Evolutionary conservation across 139 green algal species (phyloP).

Genomic region (Gonium pectorale): DNA sequence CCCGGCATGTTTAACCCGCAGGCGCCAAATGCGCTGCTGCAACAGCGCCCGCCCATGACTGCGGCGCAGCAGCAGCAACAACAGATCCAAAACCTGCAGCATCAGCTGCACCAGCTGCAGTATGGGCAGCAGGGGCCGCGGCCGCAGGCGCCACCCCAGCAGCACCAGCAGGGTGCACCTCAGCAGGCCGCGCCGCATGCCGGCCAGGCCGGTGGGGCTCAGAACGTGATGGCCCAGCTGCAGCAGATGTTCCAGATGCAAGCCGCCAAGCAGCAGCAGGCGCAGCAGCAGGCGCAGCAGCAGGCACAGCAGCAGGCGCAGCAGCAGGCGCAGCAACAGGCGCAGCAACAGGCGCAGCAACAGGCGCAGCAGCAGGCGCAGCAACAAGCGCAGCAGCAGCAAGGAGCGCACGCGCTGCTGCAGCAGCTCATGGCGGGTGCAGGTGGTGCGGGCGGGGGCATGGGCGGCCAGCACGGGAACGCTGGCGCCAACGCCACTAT

Average conservation of each 20-base stretch:
- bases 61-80: neutral
- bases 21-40: no score
- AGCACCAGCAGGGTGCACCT: neutral
- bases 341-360: neutral
- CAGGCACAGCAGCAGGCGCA: neutral
- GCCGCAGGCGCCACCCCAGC: neutral
- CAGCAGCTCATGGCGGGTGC: constrained; percentile 30
- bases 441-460: neutral
- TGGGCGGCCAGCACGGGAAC: neutral
- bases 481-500: no score
- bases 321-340: neutral
- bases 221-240: no score
- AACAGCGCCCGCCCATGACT: neutral
- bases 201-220: no score
- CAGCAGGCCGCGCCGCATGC: no score
- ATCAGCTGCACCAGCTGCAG: constrained; percentile 8
- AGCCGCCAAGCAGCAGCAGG: neutral
- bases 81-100: neutral
- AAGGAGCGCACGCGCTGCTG: neutral
- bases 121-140: neutral
- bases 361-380: constrained; percentile 15
- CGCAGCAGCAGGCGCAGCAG: neutral
- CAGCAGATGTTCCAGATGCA: no score
- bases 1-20: neutral
- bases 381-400: constrained; percentile 10